Base-by-base conservation (phyloP, 2,329 filamentous ascomycete genomes). In the Colletotrichum scovillei region DNA sequence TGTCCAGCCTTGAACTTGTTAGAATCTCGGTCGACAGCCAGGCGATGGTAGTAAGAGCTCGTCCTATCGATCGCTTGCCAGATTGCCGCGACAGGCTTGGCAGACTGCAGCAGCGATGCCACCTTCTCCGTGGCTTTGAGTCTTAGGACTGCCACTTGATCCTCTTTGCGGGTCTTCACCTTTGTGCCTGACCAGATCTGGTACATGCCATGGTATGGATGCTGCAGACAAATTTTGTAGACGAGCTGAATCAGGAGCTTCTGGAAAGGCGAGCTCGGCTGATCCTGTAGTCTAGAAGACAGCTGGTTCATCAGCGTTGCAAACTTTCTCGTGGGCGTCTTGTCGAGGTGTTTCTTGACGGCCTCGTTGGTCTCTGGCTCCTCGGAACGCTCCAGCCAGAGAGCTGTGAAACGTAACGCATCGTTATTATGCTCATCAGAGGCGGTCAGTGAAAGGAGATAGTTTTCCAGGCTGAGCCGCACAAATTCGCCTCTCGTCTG, bases 181-280 rank as follows among this genome's bases (percentile, higher is more conserved):
- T 92, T 93, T 57, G 90, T 92, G 26, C 93, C 92, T 2, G 95
- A 94, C 86, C 96, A 98, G 55, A 99, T 94, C 77, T 98, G 95
- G 80, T 99, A 97, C 92, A 98, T 96, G 62, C 95, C 95, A 80
- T 99, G 97, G 81, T 95, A 98, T 0, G 97, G 97, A 82, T 99
- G 97, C 70, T 99, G 95, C 12, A 90, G 87, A 79, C 96, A 98
- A 68, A 99, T 98, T 9, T 92, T 92, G 78, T 92, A 91, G 4
- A 98, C 92, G 22, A 99, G 85, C 2, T 87, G 86, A 64, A 91
- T 90, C 2, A 99, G 86, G 1, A 96, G 87, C 53, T 86, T 87
- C 78, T 99, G 97, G 79, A 99, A 99, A 0, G 86, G 80, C 19
- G 88, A 87, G 1, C 88, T 89, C 1, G 88, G 83, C 38, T 92